Percentiles rank a stretch among this genome's conserved stretches.
These are phyloP conservation scores for Daldinia loculata DNA, from an alignment of 495 filamentous ascomycete species.

Conservation along the genomic window DNA sequence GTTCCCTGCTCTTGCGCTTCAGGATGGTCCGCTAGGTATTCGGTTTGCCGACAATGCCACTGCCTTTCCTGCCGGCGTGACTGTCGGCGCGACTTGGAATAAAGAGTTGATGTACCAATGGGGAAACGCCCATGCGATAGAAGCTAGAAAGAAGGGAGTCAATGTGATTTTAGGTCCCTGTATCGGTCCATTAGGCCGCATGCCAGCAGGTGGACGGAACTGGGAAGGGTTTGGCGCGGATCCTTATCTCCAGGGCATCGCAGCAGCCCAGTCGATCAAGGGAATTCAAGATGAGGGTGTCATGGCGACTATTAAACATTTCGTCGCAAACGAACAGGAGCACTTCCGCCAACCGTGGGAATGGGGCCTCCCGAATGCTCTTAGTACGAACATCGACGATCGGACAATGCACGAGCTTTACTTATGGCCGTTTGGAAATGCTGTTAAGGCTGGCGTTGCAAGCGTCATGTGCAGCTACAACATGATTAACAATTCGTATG, in stretches of 20 bases:
- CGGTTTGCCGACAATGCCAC: conserved; percentile 79
- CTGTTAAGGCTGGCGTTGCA: conserved; percentile 84
- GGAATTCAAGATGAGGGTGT: conserved; percentile 84
- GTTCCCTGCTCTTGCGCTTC: conserved; percentile 87
- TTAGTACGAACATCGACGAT: conserved; percentile 85
- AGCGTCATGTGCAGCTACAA: conserved; percentile 92
- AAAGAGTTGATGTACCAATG: conserved; percentile 77
- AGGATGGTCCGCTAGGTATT: conserved; percentile 88
- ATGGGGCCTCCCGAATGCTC: conserved; percentile 77
- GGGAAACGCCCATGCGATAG: conserved; percentile 71
- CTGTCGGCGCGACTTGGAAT: conserved; percentile 88
- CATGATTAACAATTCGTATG: conserved; percentile 88
- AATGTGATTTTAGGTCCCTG: conserved; percentile 79
- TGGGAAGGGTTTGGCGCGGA: conserved; percentile 90
- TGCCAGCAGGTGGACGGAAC: conserved; percentile 87
- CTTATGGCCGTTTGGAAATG: conserved; percentile 89
- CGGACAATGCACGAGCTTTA: conserved; percentile 85
- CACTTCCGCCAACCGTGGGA: conserved; percentile 77
- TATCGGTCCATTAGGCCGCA: conserved; percentile 80
- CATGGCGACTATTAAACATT: conserved; percentile 87
- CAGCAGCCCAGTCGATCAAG: conserved; percentile 50
- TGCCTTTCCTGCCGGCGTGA: conserved; percentile 84
- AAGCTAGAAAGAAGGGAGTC: conserved; percentile 76
- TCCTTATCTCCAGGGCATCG: conserved; percentile 72
- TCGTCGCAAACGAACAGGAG: conserved; percentile 86